Percentiles rank a stretch among this genome's conserved stretches.
Conservation (phyloP, 2,329 filamentous ascomycete genomes). For the Fonsecaea erecta region DNA sequence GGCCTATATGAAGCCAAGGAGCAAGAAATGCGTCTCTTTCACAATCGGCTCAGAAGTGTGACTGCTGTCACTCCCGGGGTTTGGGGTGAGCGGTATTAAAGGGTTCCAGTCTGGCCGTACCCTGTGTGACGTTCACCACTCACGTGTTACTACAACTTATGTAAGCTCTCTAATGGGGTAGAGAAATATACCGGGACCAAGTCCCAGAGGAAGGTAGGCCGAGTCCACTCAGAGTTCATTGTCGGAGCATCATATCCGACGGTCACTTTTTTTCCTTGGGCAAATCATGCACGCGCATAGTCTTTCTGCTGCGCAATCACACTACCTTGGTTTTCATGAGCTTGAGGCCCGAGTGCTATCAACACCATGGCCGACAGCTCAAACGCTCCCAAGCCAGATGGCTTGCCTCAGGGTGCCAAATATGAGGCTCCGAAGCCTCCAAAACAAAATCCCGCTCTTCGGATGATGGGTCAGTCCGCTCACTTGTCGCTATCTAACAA, state of each 20-base stretch:
- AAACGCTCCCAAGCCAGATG: conserved; percentile 41
- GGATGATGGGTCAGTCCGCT: conserved; percentile 64
- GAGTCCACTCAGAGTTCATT: background rate
- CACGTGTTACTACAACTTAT: background rate
- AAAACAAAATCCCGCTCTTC: conserved; percentile 71
- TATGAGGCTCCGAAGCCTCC: conserved; percentile 49
- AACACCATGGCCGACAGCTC: conserved; percentile 43
- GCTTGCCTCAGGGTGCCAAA: conserved; percentile 39
- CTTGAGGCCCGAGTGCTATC: conserved; percentile 1
- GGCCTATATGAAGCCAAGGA: background rate
- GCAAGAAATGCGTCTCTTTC: background rate
- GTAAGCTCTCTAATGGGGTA: background rate
- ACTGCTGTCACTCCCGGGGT: background rate
- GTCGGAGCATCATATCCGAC: conserved; percentile 16
- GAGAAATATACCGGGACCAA: background rate
- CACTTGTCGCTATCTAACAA: background rate
- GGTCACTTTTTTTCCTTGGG: conserved; percentile 13
- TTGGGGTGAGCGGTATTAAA: conserved; percentile 3
- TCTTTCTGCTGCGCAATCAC: background rate
- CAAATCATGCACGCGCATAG: background rate
- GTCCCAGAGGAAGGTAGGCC: background rate
- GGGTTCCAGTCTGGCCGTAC: background rate
- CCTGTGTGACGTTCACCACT: no score
- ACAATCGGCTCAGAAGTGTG: background rate
- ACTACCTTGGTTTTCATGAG: background rate